phyloP scores from a whole-genome alignment of 495 filamentous ascomycete genomes.

The Pyrenopolyporus hunteri region DNA sequence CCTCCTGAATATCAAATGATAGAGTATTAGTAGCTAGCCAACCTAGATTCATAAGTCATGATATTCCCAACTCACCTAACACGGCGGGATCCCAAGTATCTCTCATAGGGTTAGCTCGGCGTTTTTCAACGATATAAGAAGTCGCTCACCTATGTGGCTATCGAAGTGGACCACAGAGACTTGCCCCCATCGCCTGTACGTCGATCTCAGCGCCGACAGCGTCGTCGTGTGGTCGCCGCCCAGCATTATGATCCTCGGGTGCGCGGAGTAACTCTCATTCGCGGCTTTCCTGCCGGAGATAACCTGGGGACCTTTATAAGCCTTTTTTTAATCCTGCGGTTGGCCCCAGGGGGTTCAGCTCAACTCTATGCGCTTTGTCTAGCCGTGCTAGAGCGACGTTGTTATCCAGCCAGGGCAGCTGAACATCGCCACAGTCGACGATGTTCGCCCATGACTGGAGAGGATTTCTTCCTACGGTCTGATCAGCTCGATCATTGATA shows the following conservation, averaged over 20 bases:
- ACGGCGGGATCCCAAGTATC: slow-evolving; percentile 82
- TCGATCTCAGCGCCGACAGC: slow-evolving; percentile 65
- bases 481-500: not conserved
- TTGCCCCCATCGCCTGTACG: slow-evolving; percentile 69
- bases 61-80: slow-evolving; percentile 32
- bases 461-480: slow-evolving; percentile 36
- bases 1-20: slow-evolving; percentile 38
- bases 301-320: slow-evolving; percentile 17
- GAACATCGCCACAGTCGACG: slow-evolving; percentile 79
- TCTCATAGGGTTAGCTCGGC: slow-evolving; percentile 16
- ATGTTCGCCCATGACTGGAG: slow-evolving; percentile 68
- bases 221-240: slow-evolving; percentile 73
- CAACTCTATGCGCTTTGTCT: slow-evolving; percentile 62
- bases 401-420: slow-evolving; percentile 72
- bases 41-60: not conserved
- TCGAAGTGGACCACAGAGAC: slow-evolving; percentile 78
- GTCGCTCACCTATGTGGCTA: slow-evolving; percentile 60
- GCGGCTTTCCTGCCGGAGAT: slow-evolving; percentile 46
- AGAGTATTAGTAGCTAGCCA: not conserved
- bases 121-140: not conserved
- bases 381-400: slow-evolving; percentile 76
- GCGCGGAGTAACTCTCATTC: slow-evolving; percentile 38
- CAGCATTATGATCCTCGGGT: slow-evolving; percentile 67
- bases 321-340: not conserved
- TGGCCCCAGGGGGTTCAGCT: not conserved